Conservation (phyloP, 1,284 basidiomycete species). For the Wallemia hederae region DNA sequence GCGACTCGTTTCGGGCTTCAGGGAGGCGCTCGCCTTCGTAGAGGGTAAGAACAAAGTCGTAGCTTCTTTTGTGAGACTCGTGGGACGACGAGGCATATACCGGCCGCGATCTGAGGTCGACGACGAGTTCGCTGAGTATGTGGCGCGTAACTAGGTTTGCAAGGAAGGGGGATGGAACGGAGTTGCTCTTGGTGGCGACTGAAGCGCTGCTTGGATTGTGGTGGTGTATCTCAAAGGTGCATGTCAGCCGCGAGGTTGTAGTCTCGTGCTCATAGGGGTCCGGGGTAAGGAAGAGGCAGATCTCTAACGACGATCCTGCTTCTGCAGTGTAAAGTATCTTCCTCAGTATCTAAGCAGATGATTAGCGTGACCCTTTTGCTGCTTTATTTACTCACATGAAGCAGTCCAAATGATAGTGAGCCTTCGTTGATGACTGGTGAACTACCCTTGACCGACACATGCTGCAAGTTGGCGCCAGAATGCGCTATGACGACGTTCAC, state of each 20-base stretch:
- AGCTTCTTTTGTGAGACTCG: constrained; percentile 10
- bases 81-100: constrained; percentile 7
- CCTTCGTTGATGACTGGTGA: constrained; percentile 27
- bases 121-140: constrained; percentile 29
- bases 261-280: constrained; percentile 1
- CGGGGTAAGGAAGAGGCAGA: neutral
- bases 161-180: constrained; percentile 3
- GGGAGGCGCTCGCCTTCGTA: constrained; percentile 14
- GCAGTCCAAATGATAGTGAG: constrained; percentile 44
- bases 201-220: constrained; percentile 9
- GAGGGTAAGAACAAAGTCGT: constrained; percentile 17
- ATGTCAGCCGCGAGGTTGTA: constrained; percentile 3
- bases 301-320: neutral
- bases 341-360: neutral
- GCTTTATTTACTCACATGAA: constrained; percentile 32
- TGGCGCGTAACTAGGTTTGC: constrained; percentile 15
- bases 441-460: constrained; percentile 41
- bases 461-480: constrained; percentile 51
- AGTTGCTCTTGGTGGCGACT: constrained; percentile 8
- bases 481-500: constrained; percentile 70
- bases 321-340: neutral
- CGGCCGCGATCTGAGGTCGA: constrained; percentile 10
- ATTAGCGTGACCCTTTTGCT: neutral
- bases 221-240: constrained; percentile 21
- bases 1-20: constrained; percentile 15